These are phyloP conservation scores for Sugiyamaella pinicola DNA, from an alignment of 1,139 yeast genomes.

Conservation along the genomic window DNA sequence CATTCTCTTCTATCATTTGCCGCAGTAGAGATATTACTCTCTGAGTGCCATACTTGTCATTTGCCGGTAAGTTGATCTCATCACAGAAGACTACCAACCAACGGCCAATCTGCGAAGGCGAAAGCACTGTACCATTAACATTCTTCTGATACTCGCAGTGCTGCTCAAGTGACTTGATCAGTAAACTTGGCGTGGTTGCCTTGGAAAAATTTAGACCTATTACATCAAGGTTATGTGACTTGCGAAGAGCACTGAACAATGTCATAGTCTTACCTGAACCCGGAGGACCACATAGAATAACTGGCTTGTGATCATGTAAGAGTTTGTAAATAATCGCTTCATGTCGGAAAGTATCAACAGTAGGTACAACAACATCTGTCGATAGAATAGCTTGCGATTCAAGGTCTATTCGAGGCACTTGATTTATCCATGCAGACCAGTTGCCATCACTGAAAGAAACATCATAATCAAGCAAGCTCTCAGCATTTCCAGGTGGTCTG, in stretches of 20 bases:
- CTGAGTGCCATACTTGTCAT: conserved; percentile 78
- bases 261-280: conserved; percentile 98
- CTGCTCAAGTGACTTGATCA: conserved; percentile 70
- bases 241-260: conserved; percentile 65
- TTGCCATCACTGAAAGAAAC: conserved; percentile 50
- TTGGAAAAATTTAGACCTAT: conserved; percentile 81
- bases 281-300: conserved; percentile 92
- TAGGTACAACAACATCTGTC: conserved; percentile 73
- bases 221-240: conserved; percentile 59
- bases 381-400: conserved; percentile 65
- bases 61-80: conserved; percentile 80
- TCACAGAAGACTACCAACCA: conserved; percentile 90
- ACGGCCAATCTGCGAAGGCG: conserved; percentile 65
- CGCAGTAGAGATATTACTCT: conserved; percentile 72
- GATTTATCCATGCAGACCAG: conserved; percentile 52
- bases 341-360: conserved; percentile 73
- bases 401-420: conserved; percentile 53
- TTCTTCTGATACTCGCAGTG: conserved; percentile 64
- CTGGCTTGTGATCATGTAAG: conserved; percentile 58
- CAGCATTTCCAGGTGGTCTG: conserved; percentile 22
- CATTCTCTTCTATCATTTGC: conserved; percentile 70
- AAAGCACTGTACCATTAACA: conserved; percentile 53
- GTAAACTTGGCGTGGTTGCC: conserved; percentile 66
- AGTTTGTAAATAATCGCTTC: conserved; percentile 62
- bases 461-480: conserved; percentile 48